A percentile compares a stretch with the other conserved stretches of the same genome.
These are phyloP conservation scores for Ustilago cynodontis DNA, from an alignment of 1,284 basidiomycete species.

Conservation along the genomic window DNA sequence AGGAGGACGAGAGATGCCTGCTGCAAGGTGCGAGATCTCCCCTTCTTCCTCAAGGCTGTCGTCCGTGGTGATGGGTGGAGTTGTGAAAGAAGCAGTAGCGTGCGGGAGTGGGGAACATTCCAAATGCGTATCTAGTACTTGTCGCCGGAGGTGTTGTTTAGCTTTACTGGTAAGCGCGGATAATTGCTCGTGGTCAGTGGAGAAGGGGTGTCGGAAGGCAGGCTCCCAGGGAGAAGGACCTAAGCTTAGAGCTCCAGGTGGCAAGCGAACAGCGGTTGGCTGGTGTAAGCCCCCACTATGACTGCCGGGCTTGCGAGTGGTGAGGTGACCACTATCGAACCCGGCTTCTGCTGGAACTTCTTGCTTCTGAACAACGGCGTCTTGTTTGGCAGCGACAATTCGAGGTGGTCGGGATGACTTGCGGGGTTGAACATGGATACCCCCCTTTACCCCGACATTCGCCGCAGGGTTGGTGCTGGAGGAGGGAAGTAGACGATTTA, in stretches of 20 bases:
- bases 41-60: background rate
- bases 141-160: conserved; percentile 10
- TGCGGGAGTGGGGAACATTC: conserved; percentile 15
- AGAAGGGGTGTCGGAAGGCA: conserved; percentile 34
- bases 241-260: conserved; percentile 28
- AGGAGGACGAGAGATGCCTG: conserved; percentile 15
- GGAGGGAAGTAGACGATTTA: background rate
- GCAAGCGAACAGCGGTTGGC: conserved; percentile 7
- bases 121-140: conserved; percentile 23
- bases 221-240: conserved; percentile 28
- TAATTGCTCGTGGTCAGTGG: conserved; percentile 6
- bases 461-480: background rate
- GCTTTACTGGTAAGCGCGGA: conserved; percentile 15
- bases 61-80: background rate
- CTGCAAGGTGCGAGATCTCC: background rate
- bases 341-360: conserved; percentile 7
- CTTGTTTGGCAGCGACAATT: background rate
- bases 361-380: conserved; percentile 14
- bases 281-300: background rate
- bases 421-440: conserved; percentile 21
- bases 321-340: conserved; percentile 4
- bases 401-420: conserved; percentile 16
- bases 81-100: conserved; percentile 11
- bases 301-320: background rate
- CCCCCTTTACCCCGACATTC: background rate